phyloP scores from a whole-genome alignment of 805 yeast genomes.

The Candida dendrica region DNA sequence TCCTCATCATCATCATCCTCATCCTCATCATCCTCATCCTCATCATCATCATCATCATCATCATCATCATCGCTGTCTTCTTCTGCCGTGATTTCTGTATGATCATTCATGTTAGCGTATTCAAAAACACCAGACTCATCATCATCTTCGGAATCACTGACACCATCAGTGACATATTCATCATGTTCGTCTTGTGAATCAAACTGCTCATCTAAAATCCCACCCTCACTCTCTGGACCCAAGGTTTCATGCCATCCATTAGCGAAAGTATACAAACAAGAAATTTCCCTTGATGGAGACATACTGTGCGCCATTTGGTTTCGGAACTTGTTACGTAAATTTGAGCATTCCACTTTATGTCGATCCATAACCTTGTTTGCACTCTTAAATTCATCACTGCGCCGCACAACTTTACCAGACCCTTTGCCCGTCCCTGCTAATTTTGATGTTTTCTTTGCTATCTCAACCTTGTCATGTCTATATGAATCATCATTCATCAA shows the following conservation, averaged over 20 bases:
- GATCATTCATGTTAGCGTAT: conserved; percentile 11
- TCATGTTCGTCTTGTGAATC: conserved; percentile 8
- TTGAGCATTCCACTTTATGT: conserved; percentile 10
- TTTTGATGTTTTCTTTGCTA: conserved; percentile 4
- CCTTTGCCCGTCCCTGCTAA: conserved; percentile 3
- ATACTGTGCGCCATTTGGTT: conserved; percentile 4
- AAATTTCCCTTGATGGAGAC: no score
- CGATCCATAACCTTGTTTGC: conserved; percentile 9
- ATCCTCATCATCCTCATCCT: no score
- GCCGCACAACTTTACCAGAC: background rate
- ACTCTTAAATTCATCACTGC: conserved; percentile 3
- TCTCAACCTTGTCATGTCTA: conserved; percentile 3
- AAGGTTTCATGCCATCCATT: no score
- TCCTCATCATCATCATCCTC: no score
- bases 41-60: no score
- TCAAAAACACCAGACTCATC: conserved; percentile 32
- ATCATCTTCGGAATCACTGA: conserved; percentile 18
- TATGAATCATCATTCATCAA: conserved; percentile 4
- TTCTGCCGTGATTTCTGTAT: no score
- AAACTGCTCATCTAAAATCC: background rate
- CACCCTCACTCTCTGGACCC: no score
- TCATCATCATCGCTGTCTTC: no score
- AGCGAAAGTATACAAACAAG: no score
- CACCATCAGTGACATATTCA: conserved; percentile 10
- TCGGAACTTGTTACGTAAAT: conserved; percentile 8